Percentiles rank a stretch among this genome's conserved stretches.
Conservation (phyloP, 2,329 filamentous ascomycete genomes). For the Cadophora sp. region DNA sequence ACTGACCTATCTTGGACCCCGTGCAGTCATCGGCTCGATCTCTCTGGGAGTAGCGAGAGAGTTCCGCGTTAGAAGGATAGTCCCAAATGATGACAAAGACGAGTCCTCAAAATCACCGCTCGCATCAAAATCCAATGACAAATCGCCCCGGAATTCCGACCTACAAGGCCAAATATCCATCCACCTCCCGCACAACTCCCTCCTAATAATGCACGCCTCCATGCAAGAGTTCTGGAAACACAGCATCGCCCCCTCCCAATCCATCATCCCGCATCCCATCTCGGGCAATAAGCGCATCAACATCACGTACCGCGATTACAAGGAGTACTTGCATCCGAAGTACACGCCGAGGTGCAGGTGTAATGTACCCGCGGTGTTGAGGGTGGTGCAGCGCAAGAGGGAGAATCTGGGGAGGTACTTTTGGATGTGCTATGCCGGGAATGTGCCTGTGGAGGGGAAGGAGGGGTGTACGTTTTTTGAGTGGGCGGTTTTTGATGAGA, state of each 20-base stretch:
- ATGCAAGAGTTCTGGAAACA: conserved; percentile 99
- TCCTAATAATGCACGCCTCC: conserved; percentile 94
- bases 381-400: conserved; percentile 80
- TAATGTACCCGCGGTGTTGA: conserved; percentile 68
- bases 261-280: conserved; percentile 85
- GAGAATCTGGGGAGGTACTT: conserved; percentile 83
- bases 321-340: conserved; percentile 75
- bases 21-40: conserved; percentile 86
- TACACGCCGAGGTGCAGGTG: conserved; percentile 82
- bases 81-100: conserved; percentile 59
- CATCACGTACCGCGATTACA: conserved; percentile 91
- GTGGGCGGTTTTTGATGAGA: conserved; percentile 87
- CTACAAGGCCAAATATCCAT: conserved; percentile 87
- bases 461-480: conserved; percentile 78
- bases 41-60: conserved; percentile 92
- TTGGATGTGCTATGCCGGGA: conserved; percentile 89
- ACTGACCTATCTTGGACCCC: conserved; percentile 89
- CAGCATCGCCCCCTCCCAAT: conserved; percentile 74
- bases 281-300: conserved; percentile 85
- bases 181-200: conserved; percentile 91
- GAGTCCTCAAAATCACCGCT: too few species aligned
- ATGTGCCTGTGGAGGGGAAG: conserved; percentile 54
- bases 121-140: too few species aligned
- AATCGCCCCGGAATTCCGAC: conserved; percentile 52
- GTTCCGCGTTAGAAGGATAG: conserved; percentile 82